Conservation (phyloP, 805 yeast genomes). For the Barnettozyma populi region DNA sequence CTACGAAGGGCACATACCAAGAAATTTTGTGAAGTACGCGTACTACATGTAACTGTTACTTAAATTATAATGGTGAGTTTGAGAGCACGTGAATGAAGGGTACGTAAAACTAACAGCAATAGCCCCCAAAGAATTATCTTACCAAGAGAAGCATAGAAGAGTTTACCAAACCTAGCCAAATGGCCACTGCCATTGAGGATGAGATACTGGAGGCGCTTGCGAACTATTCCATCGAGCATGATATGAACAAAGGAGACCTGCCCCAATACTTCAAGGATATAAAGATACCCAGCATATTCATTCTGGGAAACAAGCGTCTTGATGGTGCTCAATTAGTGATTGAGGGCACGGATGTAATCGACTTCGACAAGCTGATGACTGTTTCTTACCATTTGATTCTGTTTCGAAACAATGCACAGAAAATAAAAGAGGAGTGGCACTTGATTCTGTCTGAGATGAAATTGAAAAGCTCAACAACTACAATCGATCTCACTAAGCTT, state of each 20-base stretch:
- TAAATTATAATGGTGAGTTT: background rate
- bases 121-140: constrained; percentile 17
- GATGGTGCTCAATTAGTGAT: constrained; percentile 26
- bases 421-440: constrained; percentile 38
- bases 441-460: constrained; percentile 24
- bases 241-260: constrained; percentile 32
- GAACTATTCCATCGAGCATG: constrained; percentile 35
- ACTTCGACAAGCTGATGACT: constrained; percentile 39
- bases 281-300: constrained; percentile 28
- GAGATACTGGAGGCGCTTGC: constrained; percentile 39
- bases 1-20: no score
- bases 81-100: background rate
- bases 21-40: no score
- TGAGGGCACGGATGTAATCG: constrained; percentile 40
- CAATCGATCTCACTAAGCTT: constrained; percentile 35
- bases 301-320: constrained; percentile 23
- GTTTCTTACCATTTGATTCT: constrained; percentile 37
- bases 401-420: constrained; percentile 32
- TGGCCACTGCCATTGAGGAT: constrained; percentile 42
- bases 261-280: constrained; percentile 26
- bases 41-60: no score
- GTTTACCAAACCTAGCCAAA: constrained; percentile 27
- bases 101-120: background rate
- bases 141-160: constrained; percentile 20
- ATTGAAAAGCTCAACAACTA: constrained; percentile 17